Percentiles rank a stretch among this genome's conserved stretches.
phyloP scores from a whole-genome alignment of 176 grass and related monocot species.

The Echinochloa phyllopogon region DNA sequence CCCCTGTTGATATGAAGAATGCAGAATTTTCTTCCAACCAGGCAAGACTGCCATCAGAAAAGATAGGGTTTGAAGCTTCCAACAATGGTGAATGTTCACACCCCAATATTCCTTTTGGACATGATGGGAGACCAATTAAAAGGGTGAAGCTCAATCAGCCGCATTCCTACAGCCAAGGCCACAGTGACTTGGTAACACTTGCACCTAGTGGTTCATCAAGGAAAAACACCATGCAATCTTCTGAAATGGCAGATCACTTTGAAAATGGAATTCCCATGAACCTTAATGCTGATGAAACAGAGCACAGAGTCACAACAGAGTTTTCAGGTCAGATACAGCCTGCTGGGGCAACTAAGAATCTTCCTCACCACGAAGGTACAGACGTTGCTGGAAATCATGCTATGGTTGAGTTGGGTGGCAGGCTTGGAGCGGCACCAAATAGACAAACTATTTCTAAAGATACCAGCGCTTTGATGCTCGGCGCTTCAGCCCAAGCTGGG shows the following conservation, averaged over 20 bases:
- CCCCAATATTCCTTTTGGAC: conserved; percentile 34
- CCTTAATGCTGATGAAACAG: conserved; percentile 37
- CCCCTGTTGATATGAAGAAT: conserved; percentile 35
- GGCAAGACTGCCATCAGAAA: conserved; percentile 43
- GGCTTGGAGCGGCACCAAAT: conserved; percentile 34
- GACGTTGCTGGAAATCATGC: conserved; percentile 35
- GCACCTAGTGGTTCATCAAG: conserved; percentile 43
- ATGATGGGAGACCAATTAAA: conserved; percentile 56
- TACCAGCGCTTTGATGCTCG: conserved; percentile 41
- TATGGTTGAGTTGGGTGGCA: conserved; percentile 25
- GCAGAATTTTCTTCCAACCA: conserved; percentile 38
- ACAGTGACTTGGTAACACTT: conserved; percentile 39
- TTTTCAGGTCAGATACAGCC: conserved; percentile 12
- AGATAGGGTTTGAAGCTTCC: conserved; percentile 43
- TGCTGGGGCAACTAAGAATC: conserved; percentile 40
- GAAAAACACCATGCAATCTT: conserved; percentile 49
- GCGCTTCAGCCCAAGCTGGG: conserved; percentile 26
- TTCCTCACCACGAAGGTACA: conserved; percentile 30
- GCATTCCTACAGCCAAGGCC: conserved; percentile 43
- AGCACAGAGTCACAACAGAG: conserved; percentile 33
- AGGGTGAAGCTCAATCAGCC: conserved; percentile 57
- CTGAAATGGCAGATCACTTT: conserved; percentile 45
- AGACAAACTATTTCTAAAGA: conserved; percentile 39
- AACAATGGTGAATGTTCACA: conserved; percentile 44
- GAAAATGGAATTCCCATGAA: conserved; percentile 47